These are phyloP conservation scores for Coccinonectria pachysandricola DNA, from an alignment of 2,329 filamentous ascomycete genomes.

Conservation along the genomic window DNA sequence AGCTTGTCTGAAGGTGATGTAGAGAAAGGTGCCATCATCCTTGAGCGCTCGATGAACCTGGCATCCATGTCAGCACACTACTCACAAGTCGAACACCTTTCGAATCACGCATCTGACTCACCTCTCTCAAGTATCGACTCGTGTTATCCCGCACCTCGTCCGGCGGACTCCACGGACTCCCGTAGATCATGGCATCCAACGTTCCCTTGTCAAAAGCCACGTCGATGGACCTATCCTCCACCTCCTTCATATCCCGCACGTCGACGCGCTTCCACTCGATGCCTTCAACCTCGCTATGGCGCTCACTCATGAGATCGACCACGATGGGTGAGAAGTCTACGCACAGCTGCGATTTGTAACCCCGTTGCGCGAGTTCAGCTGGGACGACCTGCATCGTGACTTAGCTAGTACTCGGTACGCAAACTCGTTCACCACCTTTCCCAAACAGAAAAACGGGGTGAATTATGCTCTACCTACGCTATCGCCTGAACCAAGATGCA, in stretches of 20 bases:
- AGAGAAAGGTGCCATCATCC: slow-evolving; percentile 37
- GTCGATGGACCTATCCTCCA: slow-evolving; percentile 34
- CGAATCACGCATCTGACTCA: too few species aligned
- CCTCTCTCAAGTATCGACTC: slow-evolving; percentile 38
- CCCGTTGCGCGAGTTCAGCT: slow-evolving; percentile 32
- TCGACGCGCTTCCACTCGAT: slow-evolving; percentile 43
- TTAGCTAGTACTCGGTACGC: background rate
- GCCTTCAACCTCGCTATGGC: slow-evolving; percentile 26
- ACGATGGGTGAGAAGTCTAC: slow-evolving; percentile 47
- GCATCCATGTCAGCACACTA: background rate
- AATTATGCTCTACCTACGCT: too few species aligned
- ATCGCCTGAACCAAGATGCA: slow-evolving; percentile 48
- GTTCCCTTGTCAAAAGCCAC: slow-evolving; percentile 49
- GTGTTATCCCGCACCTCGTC: slow-evolving; percentile 38
- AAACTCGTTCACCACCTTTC: background rate
- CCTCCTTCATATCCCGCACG: slow-evolving; percentile 36
- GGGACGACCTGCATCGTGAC: slow-evolving; percentile 37
- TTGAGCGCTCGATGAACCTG: slow-evolving; percentile 34
- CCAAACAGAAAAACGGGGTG: too few species aligned
- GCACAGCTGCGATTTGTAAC: slow-evolving; percentile 43
- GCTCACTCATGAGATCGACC: slow-evolving; percentile 16
- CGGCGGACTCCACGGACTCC: slow-evolving; percentile 42
- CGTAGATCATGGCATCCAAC: slow-evolving; percentile 45
- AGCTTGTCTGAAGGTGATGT: slow-evolving; percentile 43
- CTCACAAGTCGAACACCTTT: background rate